Evolutionary conservation across 148 eudicot species (phyloP).

Genomic region (Cornus suecica): DNA sequence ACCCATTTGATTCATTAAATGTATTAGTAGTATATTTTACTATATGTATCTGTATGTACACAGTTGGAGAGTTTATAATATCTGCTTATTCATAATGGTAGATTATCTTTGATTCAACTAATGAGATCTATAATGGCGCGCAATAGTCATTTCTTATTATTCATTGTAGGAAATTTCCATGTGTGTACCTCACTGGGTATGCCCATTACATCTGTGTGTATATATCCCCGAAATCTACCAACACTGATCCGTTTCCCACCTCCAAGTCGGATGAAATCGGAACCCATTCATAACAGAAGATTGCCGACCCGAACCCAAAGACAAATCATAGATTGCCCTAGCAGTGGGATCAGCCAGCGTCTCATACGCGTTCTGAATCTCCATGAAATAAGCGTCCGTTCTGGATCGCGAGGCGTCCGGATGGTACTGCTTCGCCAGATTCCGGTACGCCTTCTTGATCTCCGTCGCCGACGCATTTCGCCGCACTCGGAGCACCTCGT

Average conservation of each 20-base stretch:
- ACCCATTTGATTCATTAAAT: too few species aligned
- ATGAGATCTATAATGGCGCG: too few species aligned
- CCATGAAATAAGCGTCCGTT: conserved; percentile 51
- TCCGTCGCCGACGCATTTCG: conserved; percentile 47
- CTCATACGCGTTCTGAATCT: conserved; percentile 62
- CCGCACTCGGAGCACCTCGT: conserved; percentile 54
- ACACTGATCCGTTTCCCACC: conserved; percentile 82
- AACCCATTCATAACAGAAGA: conserved; percentile 9
- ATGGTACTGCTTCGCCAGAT: conserved; percentile 57
- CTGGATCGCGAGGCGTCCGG: conserved; percentile 40
- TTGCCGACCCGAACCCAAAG: conserved; percentile 14
- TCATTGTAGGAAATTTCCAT: too few species aligned
- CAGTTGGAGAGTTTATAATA: too few species aligned
- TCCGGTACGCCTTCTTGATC: conserved; percentile 67
- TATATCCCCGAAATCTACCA: too few species aligned
- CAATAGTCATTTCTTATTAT: too few species aligned
- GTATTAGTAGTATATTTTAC: too few species aligned
- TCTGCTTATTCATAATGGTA: too few species aligned
- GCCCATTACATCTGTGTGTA: too few species aligned
- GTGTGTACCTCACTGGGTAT: too few species aligned
- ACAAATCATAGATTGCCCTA: conserved; percentile 33
- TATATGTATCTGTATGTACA: too few species aligned
- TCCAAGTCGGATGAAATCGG: conserved; percentile 41
- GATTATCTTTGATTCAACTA: too few species aligned
- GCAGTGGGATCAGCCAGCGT: conserved; percentile 69